Percentiles rank a stretch among this genome's conserved stretches.
These are phyloP conservation scores for Carpinus viminea DNA, from an alignment of 306 rosid genomes.

Conservation along the genomic window DNA sequence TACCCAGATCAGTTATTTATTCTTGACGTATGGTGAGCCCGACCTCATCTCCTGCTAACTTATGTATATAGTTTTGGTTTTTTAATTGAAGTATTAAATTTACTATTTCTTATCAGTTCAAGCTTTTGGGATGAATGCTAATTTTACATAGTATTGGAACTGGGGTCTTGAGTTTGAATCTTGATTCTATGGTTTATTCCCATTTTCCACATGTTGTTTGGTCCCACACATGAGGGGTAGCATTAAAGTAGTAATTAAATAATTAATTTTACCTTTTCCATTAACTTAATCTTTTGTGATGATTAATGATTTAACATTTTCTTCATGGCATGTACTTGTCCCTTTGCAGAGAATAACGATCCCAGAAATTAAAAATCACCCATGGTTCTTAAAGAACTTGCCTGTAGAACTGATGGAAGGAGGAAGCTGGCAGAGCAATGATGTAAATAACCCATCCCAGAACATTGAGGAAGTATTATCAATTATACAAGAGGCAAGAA, in stretches of 20 bases:
- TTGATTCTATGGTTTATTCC: too few relatives aligned
- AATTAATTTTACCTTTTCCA: too few relatives aligned
- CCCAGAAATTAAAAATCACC: conserved; percentile 64
- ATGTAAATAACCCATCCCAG: conserved; percentile 65
- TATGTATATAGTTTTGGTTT: background rate
- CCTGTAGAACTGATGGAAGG: conserved; percentile 70
- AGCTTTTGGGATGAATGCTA: too few relatives aligned
- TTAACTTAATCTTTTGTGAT: too few relatives aligned
- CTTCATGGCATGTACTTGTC: conserved; percentile 9
- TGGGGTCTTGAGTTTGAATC: too few relatives aligned
- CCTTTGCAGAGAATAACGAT: conserved; percentile 72
- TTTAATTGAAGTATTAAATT: too few relatives aligned
- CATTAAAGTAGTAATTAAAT: too few relatives aligned
- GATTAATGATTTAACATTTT: background rate
- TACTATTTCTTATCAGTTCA: too few relatives aligned
- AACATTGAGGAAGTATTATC: conserved; percentile 60
- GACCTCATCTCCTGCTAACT: background rate
- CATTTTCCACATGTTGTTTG: too few relatives aligned
- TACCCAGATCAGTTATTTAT: background rate
- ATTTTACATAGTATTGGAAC: too few relatives aligned
- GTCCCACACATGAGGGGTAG: too few relatives aligned
- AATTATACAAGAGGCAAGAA: conserved; percentile 74
- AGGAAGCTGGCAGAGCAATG: conserved; percentile 64
- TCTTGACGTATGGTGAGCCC: background rate
- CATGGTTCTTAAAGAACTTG: conserved; percentile 77